Evolutionary conservation across 768 basidiomycete species (phyloP), one percentile per base, ranked within the genome.

Genomic region (Suillus subluteus): DNA sequence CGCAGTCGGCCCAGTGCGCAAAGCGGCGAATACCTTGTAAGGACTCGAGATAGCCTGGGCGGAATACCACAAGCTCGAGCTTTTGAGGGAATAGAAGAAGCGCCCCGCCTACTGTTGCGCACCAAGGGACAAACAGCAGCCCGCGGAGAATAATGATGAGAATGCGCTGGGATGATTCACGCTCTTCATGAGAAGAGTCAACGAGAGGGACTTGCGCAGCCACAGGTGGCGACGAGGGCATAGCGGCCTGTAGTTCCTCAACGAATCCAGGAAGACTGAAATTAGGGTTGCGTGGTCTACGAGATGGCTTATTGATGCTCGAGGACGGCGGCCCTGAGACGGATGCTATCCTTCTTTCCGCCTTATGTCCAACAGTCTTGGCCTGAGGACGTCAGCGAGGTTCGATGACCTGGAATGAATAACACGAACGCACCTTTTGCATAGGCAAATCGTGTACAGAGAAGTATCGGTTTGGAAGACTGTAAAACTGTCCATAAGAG

Each of bases 1-100:
- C 79, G 62, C 73, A 79, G 15, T 79, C 74, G 3, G 74, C 78
- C 80, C 80, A 81, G 58, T 81, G 72, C 26, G 76, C 74, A 46
- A 79, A 79, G 37, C 80, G 79, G n/a, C 74, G 74, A n/a, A 76
- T 62, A n/a, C 79, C 79, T 54, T 62, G 72, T 1, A 68, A 70
- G 41, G 75, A 71, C 2, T 69, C 21, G 15, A 74, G 56, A 72
- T 79, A 80, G 23, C 79, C 78, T 1, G 72, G 16, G 23, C 62
- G 56, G 64, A 80, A 80, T 13, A 76, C 64, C 66, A 79, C 69
- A 50, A 52, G 46, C 35, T 75, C 76, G 30, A 75, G 69, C 38
- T 72, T 66, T 21, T 38, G 50, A 11, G 80, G 78, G 56, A 71
- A 74, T 35, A 80, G 66, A 26, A 79, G 65, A 58, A 80, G 65